These are phyloP conservation scores for Rostrohypoxylon terebratum DNA, from an alignment of 495 filamentous ascomycete genomes.

Conservation along the genomic window DNA sequence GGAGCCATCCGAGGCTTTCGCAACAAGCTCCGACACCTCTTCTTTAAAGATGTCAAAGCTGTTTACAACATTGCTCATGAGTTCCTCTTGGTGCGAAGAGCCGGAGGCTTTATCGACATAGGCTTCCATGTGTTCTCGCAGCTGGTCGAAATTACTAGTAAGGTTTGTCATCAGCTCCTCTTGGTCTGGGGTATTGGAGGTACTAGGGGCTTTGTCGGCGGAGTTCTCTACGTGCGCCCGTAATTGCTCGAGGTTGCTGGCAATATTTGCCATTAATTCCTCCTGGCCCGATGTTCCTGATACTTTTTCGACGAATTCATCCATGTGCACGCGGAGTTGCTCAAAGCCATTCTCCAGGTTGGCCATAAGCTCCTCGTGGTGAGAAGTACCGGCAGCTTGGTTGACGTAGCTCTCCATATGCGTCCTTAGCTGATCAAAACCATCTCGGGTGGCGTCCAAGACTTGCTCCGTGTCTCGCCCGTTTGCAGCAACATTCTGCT, in stretches of 20 bases:
- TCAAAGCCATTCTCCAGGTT: conserved; percentile 86
- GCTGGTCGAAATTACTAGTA: conserved; percentile 70
- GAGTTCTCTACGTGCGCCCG: conserved; percentile 76
- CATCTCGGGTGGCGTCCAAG: conserved; percentile 85
- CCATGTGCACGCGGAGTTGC: conserved; percentile 78
- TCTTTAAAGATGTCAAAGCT: conserved; percentile 78
- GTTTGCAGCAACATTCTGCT: conserved; percentile 78
- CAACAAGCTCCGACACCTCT: conserved; percentile 70
- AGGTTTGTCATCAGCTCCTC: conserved; percentile 81
- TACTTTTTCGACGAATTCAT: conserved; percentile 77
- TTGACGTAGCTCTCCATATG: conserved; percentile 74
- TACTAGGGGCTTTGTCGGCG: conserved; percentile 73
- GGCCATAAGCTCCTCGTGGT: conserved; percentile 83
- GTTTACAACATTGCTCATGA: conserved; percentile 77
- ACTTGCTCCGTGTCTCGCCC: conserved; percentile 84
- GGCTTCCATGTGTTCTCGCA: conserved; percentile 72
- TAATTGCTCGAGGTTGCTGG: conserved; percentile 59
- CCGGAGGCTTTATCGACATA: conserved; percentile 78
- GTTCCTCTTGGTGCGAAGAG: conserved; percentile 77
- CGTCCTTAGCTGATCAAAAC: conserved; percentile 79
- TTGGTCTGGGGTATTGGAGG: conserved; percentile 73
- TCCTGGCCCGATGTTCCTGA: conserved; percentile 75
- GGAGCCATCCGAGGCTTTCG: conserved; percentile 57
- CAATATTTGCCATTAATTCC: conserved; percentile 70
- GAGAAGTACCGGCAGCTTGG: conserved; percentile 48